phyloP scores from a whole-genome alignment of 2,329 filamentous ascomycete genomes.

The Cadophora sp. region DNA sequence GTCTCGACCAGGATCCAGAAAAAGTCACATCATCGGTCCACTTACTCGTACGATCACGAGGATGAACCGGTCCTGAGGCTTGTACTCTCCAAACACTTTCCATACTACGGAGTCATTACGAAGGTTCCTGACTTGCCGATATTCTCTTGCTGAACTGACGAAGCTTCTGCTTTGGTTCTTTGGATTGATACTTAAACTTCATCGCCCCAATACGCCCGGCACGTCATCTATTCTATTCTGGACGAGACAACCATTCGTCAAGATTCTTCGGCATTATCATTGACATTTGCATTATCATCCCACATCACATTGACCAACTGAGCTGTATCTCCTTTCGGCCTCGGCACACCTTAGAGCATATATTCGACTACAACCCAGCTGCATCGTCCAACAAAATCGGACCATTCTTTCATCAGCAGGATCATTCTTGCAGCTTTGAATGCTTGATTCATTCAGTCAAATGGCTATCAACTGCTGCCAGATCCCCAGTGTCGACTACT shows the following conservation, averaged over 20 bases:
- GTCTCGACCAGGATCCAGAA: conserved; percentile 12
- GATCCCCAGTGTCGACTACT: conserved; percentile 22
- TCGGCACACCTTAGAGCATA: conserved; percentile 22
- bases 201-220: conserved; percentile 32
- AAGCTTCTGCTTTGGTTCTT: conserved; percentile 8
- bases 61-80: conserved; percentile 34
- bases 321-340: conserved; percentile 9
- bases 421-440: conserved; percentile 2
- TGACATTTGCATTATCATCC: conserved; percentile 15
- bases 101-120: conserved; percentile 23
- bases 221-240: conserved; percentile 30
- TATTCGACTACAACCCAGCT: conserved; percentile 18
- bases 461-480: conserved; percentile 29
- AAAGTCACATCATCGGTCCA: conserved; percentile 35
- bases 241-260: conserved; percentile 28
- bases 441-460: conserved; percentile 3
- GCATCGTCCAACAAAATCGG: conserved; percentile 12
- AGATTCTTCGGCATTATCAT: conserved; percentile 15
- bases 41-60: conserved; percentile 39
- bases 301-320: conserved; percentile 7
- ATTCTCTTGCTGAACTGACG: conserved; percentile 22
- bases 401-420: conserved; percentile 17
- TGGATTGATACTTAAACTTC: conserved; percentile 30
- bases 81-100: conserved; percentile 29
- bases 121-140: conserved; percentile 19